phyloP scores from a whole-genome alignment of 176 grass and related monocot species.

The Oropetium thomaeum region DNA sequence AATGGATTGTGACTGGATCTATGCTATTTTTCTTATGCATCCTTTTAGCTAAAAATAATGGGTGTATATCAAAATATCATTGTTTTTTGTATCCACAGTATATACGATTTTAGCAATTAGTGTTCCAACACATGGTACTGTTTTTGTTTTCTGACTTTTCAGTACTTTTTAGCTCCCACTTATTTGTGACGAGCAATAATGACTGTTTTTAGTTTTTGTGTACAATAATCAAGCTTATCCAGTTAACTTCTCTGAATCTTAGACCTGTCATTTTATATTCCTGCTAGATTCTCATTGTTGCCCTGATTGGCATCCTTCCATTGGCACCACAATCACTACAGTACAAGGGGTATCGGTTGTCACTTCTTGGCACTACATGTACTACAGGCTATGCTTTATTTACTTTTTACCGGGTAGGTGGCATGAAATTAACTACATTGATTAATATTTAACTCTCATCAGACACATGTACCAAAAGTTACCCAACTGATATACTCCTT shows the following conservation, averaged over 20 bases:
- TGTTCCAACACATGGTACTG: not conserved
- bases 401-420: slow-evolving; percentile 64
- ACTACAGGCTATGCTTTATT: slow-evolving; percentile 72
- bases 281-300: slow-evolving; percentile 70
- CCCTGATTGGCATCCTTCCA: slow-evolving; percentile 83
- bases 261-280: slow-evolving; percentile 23
- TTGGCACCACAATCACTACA: slow-evolving; percentile 60
- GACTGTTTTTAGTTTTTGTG: not conserved
- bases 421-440: slow-evolving; percentile 22
- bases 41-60: not conserved
- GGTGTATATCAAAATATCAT: not conserved
- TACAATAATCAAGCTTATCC: slow-evolving; percentile 1
- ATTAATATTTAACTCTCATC: slow-evolving; percentile 5
- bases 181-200: slow-evolving; percentile 1
- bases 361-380: slow-evolving; percentile 85
- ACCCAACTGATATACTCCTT: slow-evolving; percentile 22
- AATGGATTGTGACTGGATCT: not conserved
- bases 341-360: slow-evolving; percentile 75
- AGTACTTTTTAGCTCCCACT: not conserved
- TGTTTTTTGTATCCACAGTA: not conserved
- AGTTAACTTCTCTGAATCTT: slow-evolving; percentile 1
- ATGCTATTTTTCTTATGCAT: not conserved
- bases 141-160: not conserved
- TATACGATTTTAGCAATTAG: slow-evolving; percentile 2
- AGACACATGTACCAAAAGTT: not conserved